Base-by-base conservation (phyloP, 2,329 filamentous ascomycete species). In the Colletotrichum magnum region DNA sequence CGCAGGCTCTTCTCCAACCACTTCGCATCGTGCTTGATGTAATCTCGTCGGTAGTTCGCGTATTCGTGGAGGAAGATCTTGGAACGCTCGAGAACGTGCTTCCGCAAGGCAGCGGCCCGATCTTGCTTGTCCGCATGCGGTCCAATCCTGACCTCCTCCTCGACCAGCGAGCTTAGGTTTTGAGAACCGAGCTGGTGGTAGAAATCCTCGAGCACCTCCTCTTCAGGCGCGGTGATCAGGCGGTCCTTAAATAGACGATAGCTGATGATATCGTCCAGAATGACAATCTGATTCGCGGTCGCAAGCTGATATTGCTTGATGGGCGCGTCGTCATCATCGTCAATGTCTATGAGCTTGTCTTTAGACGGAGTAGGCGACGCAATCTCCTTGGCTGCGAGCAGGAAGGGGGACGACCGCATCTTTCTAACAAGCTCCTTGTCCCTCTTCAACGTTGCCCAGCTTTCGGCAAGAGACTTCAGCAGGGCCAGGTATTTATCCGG, bases 1-100 rank as follows among this genome's bases (percentile, higher is more conserved):
- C 84, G 86, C 15, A 99, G 83, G 73, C 97, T 93, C 76, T 94
- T 93, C 75, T 97, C 94, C 12, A 99, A 84, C 96, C 96, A 99
- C 74, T 92, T 93, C 6, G 90, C 88, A 77, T 98, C 95, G 75
- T 96, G 94, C 73, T 92, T 92, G 76, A 99, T 90, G n/a, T 87
- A 86, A 69, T 97, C 93, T 5, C 88, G 85, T 43, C 90, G 88
- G 77, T 95, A 92, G 75, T 93, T 86, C 26, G 84, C 77, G 68
- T 89, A 89, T 71, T 91, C 95, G 76, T 98, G 92, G 32, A 99
- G 84, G 79, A 98, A 99, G 28, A 99, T 87, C 72, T 95, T 93
- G 62, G 93, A 92, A 63, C 96, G 90, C 79, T 99, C 97, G 5
- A 97, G 84, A 18, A 98, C 93, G 71, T 95, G 90, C 74, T 92